Evolutionary conservation across 2,329 filamentous ascomycete species (phyloP).

Genomic region (Beauveria sp.): DNA sequence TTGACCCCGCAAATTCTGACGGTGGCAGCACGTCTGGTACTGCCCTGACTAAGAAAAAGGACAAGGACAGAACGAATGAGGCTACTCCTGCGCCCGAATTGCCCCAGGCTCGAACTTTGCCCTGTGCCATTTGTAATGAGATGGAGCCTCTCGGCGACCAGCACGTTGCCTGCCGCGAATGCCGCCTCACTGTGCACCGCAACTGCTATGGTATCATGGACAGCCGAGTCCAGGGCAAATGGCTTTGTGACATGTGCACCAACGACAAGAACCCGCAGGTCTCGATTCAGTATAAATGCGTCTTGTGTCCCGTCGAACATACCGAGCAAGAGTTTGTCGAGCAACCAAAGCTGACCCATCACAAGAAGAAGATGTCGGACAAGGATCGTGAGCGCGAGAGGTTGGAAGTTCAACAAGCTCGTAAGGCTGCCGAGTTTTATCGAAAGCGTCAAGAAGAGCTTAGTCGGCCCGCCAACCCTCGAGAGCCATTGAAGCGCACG

Average conservation of each 20-base stretch:
- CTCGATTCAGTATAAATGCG: slow-evolving; percentile 91
- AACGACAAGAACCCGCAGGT: slow-evolving; percentile 90
- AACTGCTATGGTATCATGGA: slow-evolving; percentile 82
- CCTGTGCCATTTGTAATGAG: slow-evolving; percentile 77
- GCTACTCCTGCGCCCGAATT: slow-evolving; percentile 63
- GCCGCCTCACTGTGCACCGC: slow-evolving; percentile 83
- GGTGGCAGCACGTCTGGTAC: slow-evolving; percentile 26
- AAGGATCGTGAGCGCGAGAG: slow-evolving; percentile 86
- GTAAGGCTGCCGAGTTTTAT: slow-evolving; percentile 74
- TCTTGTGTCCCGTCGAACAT: slow-evolving; percentile 76
- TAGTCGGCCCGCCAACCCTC: slow-evolving; percentile 73
- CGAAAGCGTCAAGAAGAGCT: slow-evolving; percentile 74
- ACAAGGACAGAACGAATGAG: slow-evolving; percentile 41
- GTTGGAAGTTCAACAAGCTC: slow-evolving; percentile 73
- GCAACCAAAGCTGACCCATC: slow-evolving; percentile 41
- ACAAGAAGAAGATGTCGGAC: slow-evolving; percentile 83
- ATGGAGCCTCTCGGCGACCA: slow-evolving; percentile 65
- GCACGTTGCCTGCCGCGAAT: slow-evolving; percentile 75
- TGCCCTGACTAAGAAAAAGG: slow-evolving; percentile 44
- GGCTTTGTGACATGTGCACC: slow-evolving; percentile 91
- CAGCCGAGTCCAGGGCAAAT: slow-evolving; percentile 65
- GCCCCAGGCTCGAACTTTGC: slow-evolving; percentile 69
- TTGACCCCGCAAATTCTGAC: slow-evolving; percentile 39
- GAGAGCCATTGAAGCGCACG: slow-evolving; percentile 88
- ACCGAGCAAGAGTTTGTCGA: slow-evolving; percentile 81